Evolutionary conservation across 106 monocot genomes (phyloP), one percentile per base, ranked within the genome.

Genomic region (Dioscorea zingiberensis): DNA sequence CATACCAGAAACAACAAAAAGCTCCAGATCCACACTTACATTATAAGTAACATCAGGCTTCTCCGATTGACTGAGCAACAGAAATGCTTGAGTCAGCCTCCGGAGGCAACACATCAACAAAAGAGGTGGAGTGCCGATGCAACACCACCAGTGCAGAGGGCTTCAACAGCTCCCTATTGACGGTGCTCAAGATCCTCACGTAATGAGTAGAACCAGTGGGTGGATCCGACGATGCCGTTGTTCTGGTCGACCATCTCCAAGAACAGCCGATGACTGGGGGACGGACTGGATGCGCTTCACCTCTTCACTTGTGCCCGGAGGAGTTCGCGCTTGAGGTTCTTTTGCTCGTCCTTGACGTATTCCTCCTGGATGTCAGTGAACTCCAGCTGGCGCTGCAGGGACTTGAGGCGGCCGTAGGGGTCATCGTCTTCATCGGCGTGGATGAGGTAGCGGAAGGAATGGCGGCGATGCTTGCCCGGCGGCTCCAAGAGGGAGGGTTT

Each of bases 161-260:
- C 78, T 98, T 98, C 17, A 98, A 59, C 6, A 93, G 77, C 78
- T 98, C 98, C 29, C 98, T 32, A 24, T 98, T 98, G 56, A 98
- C 82, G 16, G 98, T 98, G 73, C 93, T 93, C 17, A 98, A 68
- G 25, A 98, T 98, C 61, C 98, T 66, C 7, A 98, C 98, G 25
- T 93, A 98, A 74, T 98, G 93, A 45, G 93, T 98, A 11, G 93
- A 93, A 30, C 98, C 98, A 5, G 98, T 93, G n/a, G 67, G 94
- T 95, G 29, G 94, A 98, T 4, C 92, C 92, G 27, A 98, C 97
- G 68, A 98, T 98, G 13, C 97, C 97, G 64, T 92, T 89, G 75
- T 98, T 98, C 82, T 84, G 85, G 59, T 98, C 92, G 57, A 98
- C 92, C 97, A 98, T 98, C 83, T 94, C 94, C 94, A 94, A 91